These are phyloP conservation scores for Backusella luteola DNA, from an alignment of 192 early-diverging fungal species.

Conservation along the genomic window DNA sequence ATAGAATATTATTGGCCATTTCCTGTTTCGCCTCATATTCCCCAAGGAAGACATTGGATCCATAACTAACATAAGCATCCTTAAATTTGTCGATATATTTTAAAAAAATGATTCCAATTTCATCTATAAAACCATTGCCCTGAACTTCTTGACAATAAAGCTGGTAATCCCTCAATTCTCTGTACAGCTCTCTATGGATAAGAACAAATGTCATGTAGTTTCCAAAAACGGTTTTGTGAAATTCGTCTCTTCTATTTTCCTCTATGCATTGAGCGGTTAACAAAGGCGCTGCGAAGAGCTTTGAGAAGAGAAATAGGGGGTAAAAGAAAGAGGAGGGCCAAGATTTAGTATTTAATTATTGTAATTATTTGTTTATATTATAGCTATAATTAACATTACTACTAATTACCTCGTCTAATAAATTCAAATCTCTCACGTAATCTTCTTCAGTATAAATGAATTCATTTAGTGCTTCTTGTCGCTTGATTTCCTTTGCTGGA, in stretches of 20 bases:
- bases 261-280: conserved; percentile 30
- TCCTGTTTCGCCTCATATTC: conserved; percentile 73
- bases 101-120: conserved; percentile 82
- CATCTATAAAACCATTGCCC: conserved; percentile 56
- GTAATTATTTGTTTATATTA: conserved; percentile 1
- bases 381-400: background rate
- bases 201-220: conserved; percentile 64
- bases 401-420: conserved; percentile 56
- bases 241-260: conserved; percentile 27
- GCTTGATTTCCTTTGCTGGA: conserved; percentile 69
- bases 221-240: conserved; percentile 71
- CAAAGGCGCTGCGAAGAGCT: conserved; percentile 29
- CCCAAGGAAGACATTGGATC: conserved; percentile 72
- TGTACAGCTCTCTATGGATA: conserved; percentile 54
- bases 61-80: conserved; percentile 78
- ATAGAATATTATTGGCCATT: conserved; percentile 56
- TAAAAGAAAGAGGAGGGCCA: background rate
- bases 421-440: conserved; percentile 85
- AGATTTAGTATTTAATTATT: background rate
- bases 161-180: conserved; percentile 57
- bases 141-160: conserved; percentile 31
- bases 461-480: conserved; percentile 96
- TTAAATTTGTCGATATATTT: conserved; percentile 59
- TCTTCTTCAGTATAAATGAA: conserved; percentile 90
- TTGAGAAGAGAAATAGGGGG: background rate